Percentiles rank a stretch among this genome's conserved stretches.
Evolutionary conservation across 495 filamentous ascomycete genomes (phyloP).

Genomic region (Annulohypoxylon maeteangense): DNA sequence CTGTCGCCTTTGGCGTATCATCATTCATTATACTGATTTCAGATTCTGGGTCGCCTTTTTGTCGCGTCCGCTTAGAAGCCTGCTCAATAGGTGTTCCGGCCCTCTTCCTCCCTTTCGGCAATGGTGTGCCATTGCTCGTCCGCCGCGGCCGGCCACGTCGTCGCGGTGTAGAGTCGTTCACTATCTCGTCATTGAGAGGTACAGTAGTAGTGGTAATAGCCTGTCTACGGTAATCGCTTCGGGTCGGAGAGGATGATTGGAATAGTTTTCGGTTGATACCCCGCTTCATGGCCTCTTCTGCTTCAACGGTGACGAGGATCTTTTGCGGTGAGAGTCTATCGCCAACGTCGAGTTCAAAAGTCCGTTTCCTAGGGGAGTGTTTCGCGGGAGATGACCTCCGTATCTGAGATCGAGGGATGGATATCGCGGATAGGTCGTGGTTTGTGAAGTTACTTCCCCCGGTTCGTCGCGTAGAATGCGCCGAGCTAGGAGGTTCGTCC

Average conservation of each 20-base stretch:
- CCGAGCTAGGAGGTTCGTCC: slow-evolving; percentile 49
- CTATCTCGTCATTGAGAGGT: slow-evolving; percentile 61
- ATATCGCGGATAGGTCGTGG: slow-evolving; percentile 34
- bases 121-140: slow-evolving; percentile 53
- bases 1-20: slow-evolving; percentile 19
- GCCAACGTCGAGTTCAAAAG: slow-evolving; percentile 65
- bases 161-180: slow-evolving; percentile 55
- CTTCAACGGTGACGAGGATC: slow-evolving; percentile 64
- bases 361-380: slow-evolving; percentile 62
- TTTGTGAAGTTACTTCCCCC: slow-evolving; percentile 38
- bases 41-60: slow-evolving; percentile 36
- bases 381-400: slow-evolving; percentile 44
- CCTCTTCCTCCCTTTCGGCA: slow-evolving; percentile 54
- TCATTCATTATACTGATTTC: slow-evolving; percentile 29
- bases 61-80: slow-evolving; percentile 34
- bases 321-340: slow-evolving; percentile 60
- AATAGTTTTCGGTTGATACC: slow-evolving; percentile 55
- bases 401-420: slow-evolving; percentile 32
- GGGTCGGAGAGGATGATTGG: slow-evolving; percentile 50
- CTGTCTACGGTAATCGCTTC: slow-evolving; percentile 40
- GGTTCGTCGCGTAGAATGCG: slow-evolving; percentile 44
- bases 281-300: slow-evolving; percentile 49
- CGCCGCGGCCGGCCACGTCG: slow-evolving; percentile 51
- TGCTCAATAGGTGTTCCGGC: slow-evolving; percentile 53
- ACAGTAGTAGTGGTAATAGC: slow-evolving; percentile 53